Evolutionary conservation across 352 stramenopile genomes (phyloP), one percentile per base, ranked within the genome.

Genomic region (Phytophthora pisi): DNA sequence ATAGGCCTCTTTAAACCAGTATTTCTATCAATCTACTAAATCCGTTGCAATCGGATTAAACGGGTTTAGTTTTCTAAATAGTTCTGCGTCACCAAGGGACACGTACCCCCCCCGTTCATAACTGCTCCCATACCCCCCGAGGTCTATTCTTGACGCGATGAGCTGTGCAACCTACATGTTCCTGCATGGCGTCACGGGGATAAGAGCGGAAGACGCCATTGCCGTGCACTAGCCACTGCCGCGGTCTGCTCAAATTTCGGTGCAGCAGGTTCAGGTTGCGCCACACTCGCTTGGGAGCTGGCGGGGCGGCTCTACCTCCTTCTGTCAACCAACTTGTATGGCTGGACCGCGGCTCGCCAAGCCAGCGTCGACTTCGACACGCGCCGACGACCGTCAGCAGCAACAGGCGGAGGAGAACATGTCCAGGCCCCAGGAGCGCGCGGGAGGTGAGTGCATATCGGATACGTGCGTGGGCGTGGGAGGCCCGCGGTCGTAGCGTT

Each of bases 351-450:
- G 70, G n/a, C 42, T 73, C 54, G 51, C 51, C 13, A 52, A 75
- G 54, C 34, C 51, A 15, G 31, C 66, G 53, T 75, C 57, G 61
- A 56, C 54, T n/a, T 11, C 16, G 53, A 69, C 40, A 49, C 53
- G 38, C 49, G 16, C 26, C 20, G 54, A 36, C 52, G 24, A 55
- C 11, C 30, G 58, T n/a, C 18, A 23, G 34, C 52, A 60, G 13
- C 60, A 68, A 31, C 50, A 66, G 24, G 45, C 46, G 30, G 68
- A 75, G 30, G 58, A 53, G 10, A 45, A 46, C 47, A 82, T 82
- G 75, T 77, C 71, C 55, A 79, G 67, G 50, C 15, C 5, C 13
- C 63, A 68, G 30, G 68, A 78, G 13, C 59, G 72, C 36, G n/a
- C 51, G 3, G 50, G 28, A 62, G 57, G 64, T 72, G 54, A 40